These are phyloP conservation scores for Musa balbisiana DNA, from an alignment of 202 grass and related monocot genomes.

Conservation along the genomic window DNA sequence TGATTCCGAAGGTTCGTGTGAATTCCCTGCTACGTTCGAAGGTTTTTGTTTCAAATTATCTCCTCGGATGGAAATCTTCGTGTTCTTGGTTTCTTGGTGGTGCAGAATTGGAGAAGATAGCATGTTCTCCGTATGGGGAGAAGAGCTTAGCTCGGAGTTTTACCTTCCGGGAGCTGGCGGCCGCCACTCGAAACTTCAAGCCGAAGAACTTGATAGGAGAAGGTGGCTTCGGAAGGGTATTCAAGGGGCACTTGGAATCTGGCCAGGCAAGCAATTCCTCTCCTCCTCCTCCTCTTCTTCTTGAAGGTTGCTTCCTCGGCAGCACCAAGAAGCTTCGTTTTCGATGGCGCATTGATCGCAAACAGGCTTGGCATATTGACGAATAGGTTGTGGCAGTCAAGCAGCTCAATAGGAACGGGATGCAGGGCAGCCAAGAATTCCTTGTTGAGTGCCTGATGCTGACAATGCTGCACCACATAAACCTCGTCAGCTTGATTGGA, in stretches of 20 bases:
- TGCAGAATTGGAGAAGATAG: not conserved
- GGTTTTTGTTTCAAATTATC: not conserved
- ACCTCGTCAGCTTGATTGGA: slow-evolving; percentile 52
- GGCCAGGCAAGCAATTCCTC: slow-evolving; percentile 23
- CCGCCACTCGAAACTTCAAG: slow-evolving; percentile 38
- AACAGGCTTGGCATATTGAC: not conserved
- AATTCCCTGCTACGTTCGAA: too few relatives aligned
- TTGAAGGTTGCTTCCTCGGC: too few relatives aligned
- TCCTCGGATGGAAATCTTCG: not conserved
- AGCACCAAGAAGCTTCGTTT: not conserved
- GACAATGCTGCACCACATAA: slow-evolving; percentile 43
- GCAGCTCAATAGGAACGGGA: slow-evolving; percentile 34
- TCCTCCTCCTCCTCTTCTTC: not conserved
- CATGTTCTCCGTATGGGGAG: not conserved
- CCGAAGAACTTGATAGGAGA: slow-evolving; percentile 39
- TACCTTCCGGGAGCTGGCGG: slow-evolving; percentile 30
- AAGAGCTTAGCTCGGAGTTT: slow-evolving; percentile 28
- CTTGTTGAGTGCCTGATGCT: slow-evolving; percentile 52
- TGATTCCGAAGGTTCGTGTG: slow-evolving; percentile 2
- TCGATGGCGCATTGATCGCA: too few relatives aligned
- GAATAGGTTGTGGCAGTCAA: slow-evolving; percentile 41
- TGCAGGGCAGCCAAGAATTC: slow-evolving; percentile 52
- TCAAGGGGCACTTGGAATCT: slow-evolving; percentile 31
- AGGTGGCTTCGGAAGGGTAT: slow-evolving; percentile 61
- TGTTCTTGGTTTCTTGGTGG: not conserved